Conservation (phyloP, 805 yeast species). For the Candida fluviatilis region DNA sequence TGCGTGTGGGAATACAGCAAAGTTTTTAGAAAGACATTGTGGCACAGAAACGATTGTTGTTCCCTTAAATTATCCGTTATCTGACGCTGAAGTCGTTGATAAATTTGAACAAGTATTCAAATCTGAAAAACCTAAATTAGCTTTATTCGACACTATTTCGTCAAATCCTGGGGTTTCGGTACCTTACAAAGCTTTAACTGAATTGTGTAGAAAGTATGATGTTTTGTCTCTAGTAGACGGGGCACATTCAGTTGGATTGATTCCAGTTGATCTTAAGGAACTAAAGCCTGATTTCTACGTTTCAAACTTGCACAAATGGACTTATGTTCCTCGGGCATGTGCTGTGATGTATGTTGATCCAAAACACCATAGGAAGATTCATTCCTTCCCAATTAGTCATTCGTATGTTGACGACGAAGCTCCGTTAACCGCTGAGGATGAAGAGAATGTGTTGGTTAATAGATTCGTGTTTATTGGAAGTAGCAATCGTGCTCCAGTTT, state of each 20-base stretch:
- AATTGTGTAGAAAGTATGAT: conserved; percentile 41
- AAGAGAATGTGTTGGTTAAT: conserved; percentile 29
- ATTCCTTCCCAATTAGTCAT: conserved; percentile 58
- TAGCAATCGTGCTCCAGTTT: conserved; percentile 38
- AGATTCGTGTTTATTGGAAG: conserved; percentile 54
- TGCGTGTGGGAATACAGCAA: conserved; percentile 50
- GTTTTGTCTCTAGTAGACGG: conserved; percentile 64
- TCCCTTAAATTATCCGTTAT: conserved; percentile 41
- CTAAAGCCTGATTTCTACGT: conserved; percentile 57
- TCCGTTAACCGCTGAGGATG: conserved; percentile 14
- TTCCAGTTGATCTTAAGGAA: conserved; percentile 37
- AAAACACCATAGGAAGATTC: conserved; percentile 45
- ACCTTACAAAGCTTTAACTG: conserved; percentile 50
- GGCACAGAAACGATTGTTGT: conserved; percentile 32
- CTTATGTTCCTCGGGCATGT: conserved; percentile 51
- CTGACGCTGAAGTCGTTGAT: conserved; percentile 29
- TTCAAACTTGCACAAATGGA: conserved; percentile 71
- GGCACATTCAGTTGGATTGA: conserved; percentile 63
- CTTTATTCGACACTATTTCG: conserved; percentile 53
- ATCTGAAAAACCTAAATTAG: conserved; percentile 28
- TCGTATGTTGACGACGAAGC: conserved; percentile 34
- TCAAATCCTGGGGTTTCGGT: conserved; percentile 61
- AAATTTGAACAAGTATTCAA: conserved; percentile 19
- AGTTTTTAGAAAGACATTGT: conserved; percentile 32
- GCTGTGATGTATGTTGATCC: conserved; percentile 57